These are phyloP conservation scores for Scenedesmus sp. DNA, from an alignment of 163 green algal genomes.

Conservation along the genomic window DNA sequence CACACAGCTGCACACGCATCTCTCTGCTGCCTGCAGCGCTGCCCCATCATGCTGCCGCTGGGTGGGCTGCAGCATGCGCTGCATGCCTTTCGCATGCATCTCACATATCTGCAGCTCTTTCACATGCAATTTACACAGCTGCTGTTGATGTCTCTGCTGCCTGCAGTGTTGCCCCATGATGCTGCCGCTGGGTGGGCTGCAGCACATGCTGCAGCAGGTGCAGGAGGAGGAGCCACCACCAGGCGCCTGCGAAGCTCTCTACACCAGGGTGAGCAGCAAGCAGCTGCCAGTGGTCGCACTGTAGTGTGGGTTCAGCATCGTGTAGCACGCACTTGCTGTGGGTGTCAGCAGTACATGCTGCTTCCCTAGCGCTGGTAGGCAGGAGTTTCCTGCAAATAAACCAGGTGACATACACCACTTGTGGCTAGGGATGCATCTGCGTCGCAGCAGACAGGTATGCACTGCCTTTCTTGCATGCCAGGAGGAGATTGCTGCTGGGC, in stretches of 20 bases:
- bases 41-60: not conserved
- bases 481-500: not conserved
- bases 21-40: not conserved
- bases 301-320: no score
- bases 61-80: not conserved
- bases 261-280: constrained; percentile 5
- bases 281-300: not conserved
- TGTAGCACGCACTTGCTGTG: no score
- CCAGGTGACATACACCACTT: no score
- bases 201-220: not conserved
- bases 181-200: not conserved
- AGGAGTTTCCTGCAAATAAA: not conserved
- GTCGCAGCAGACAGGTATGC: not conserved
- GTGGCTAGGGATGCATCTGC: not conserved
- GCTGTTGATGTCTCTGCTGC: not conserved
- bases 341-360: not conserved
- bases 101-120: not conserved
- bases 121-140: not conserved
- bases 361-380: not conserved
- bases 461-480: not conserved
- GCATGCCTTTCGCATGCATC: not conserved
- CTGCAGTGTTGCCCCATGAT: constrained; percentile 22
- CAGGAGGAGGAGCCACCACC: not conserved
- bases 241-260: not conserved
- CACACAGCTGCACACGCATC: no score